Percentiles rank a stretch among this genome's conserved stretches.
phyloP scores from a whole-genome alignment of 2,329 filamentous ascomycete species.

The Bipolaris cookei region DNA sequence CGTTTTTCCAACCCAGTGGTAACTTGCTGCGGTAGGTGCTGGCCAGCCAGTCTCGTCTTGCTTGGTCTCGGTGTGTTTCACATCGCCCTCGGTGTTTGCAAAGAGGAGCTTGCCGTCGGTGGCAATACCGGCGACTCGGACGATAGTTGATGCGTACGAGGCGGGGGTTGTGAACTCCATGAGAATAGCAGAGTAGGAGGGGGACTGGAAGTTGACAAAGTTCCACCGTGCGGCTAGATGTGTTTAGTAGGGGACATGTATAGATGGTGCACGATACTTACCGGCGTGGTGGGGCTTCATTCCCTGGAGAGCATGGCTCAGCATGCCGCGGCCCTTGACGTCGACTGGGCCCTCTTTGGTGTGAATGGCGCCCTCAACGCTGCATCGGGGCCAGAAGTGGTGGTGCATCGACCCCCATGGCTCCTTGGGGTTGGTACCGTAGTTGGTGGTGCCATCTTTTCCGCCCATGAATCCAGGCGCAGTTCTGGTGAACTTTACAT shows the following conservation, averaged over 20 bases:
- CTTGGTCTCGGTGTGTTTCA: constrained; percentile 71
- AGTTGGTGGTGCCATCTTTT: constrained; percentile 81
- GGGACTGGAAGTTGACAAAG: constrained; percentile 89
- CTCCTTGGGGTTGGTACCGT: constrained; percentile 81
- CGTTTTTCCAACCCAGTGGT: constrained; percentile 77
- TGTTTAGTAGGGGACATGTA: constrained; percentile 17
- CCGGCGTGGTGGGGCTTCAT: constrained; percentile 99
- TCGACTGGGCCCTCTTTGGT: constrained; percentile 82
- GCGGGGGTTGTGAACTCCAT: constrained; percentile 97
- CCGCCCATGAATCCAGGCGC: constrained; percentile 85
- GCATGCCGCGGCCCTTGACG: constrained; percentile 79
- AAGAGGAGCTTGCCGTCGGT: constrained; percentile 81
- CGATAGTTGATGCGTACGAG: constrained; percentile 85
- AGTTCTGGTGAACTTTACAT: constrained; percentile 77
- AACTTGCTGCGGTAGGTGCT: constrained; percentile 77
- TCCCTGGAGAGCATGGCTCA: constrained; percentile 86
- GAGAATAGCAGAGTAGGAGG: constrained; percentile 83
- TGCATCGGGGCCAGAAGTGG: constrained; percentile 90
- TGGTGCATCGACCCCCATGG: constrained; percentile 95
- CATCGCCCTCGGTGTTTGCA: constrained; percentile 70
- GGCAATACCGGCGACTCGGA: constrained; percentile 81
- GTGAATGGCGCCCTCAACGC: constrained; percentile 80
- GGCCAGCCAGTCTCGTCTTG: constrained; percentile 89
- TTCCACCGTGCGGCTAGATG: constrained; percentile 79
- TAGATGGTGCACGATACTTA: constrained; percentile 45